phyloP scores from a whole-genome alignment of 805 yeast genomes.

The Suhomyces tanzawaensis region DNA sequence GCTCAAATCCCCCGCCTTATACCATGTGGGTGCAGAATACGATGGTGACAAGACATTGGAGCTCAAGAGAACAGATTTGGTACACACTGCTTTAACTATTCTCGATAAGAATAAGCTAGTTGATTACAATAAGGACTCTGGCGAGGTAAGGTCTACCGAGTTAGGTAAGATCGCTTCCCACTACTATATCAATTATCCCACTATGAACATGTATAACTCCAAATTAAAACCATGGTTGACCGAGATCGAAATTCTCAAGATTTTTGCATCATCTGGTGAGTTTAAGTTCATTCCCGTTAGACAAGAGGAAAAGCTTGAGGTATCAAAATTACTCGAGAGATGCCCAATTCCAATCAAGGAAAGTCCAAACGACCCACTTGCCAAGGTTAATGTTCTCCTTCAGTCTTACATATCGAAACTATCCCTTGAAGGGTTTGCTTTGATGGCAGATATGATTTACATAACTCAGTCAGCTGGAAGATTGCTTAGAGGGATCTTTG shows the following conservation, averaged over 20 bases:
- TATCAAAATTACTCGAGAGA: slow-evolving; percentile 61
- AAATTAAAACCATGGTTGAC: slow-evolving; percentile 63
- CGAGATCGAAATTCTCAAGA: slow-evolving; percentile 70
- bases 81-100: slow-evolving; percentile 69
- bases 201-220: slow-evolving; percentile 65
- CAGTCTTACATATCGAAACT: slow-evolving; percentile 86
- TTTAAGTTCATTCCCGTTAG: slow-evolving; percentile 81
- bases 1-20: slow-evolving; percentile 67
- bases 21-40: slow-evolving; percentile 70
- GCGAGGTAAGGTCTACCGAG: slow-evolving; percentile 47
- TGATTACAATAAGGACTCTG: slow-evolving; percentile 51
- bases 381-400: slow-evolving; percentile 75
- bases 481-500: slow-evolving; percentile 79
- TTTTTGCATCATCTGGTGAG: slow-evolving; percentile 82
- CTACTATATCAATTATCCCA: slow-evolving; percentile 74
- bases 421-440: slow-evolving; percentile 79
- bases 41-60: slow-evolving; percentile 47
- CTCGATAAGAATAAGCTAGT: slow-evolving; percentile 59
- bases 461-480: slow-evolving; percentile 93
- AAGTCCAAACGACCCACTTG: slow-evolving; percentile 60
- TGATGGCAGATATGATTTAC: slow-evolving; percentile 90
- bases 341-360: slow-evolving; percentile 89
- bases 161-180: slow-evolving; percentile 83
- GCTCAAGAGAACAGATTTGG: slow-evolving; percentile 61
- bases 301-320: slow-evolving; percentile 78